phyloP scores from a whole-genome alignment of 2,329 filamentous ascomycete genomes.

The Grosmannia serpens region DNA sequence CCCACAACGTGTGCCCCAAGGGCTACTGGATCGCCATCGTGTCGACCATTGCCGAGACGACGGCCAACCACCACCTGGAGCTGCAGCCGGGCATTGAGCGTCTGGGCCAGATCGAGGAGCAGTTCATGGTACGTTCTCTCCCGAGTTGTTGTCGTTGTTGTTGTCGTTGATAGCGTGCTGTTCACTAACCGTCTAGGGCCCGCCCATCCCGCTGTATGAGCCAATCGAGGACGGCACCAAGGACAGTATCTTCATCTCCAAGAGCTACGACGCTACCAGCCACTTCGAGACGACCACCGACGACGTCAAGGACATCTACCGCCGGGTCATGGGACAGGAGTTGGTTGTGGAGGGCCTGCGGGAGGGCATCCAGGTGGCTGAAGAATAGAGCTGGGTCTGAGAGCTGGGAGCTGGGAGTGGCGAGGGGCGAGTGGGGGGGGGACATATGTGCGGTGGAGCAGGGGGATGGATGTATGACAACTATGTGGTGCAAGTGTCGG shows the following conservation, averaged over 20 bases:
- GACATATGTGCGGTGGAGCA: not conserved
- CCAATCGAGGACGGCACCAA: conserved; percentile 70
- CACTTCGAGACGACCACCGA: conserved; percentile 92
- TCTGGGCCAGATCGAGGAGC: conserved; percentile 88
- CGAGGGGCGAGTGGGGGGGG: not conserved
- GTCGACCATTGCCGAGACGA: conserved; percentile 87
- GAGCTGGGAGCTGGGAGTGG: not conserved
- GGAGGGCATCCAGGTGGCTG: conserved; percentile 64
- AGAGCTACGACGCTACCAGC: conserved; percentile 95
- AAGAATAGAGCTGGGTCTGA: conserved; percentile 37
- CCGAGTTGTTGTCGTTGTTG: not conserved
- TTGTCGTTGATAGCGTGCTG: too few species aligned
- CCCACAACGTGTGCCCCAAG: conserved; percentile 97
- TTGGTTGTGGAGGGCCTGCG: conserved; percentile 79
- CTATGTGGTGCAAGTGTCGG: not conserved
- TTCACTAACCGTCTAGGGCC: conserved; percentile 32
- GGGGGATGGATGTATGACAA: not conserved
- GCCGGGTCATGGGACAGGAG: conserved; percentile 69
- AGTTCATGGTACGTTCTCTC: conserved; percentile 62
- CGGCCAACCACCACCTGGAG: conserved; percentile 91
- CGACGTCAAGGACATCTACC: conserved; percentile 91
- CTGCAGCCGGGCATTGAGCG: conserved; percentile 85
- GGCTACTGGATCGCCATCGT: conserved; percentile 99
- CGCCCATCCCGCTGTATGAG: conserved; percentile 89
- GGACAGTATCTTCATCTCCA: conserved; percentile 94